Evolutionary conservation across 2,329 filamentous ascomycete species (phyloP).

Genomic region (Canariomyces notabilis): DNA sequence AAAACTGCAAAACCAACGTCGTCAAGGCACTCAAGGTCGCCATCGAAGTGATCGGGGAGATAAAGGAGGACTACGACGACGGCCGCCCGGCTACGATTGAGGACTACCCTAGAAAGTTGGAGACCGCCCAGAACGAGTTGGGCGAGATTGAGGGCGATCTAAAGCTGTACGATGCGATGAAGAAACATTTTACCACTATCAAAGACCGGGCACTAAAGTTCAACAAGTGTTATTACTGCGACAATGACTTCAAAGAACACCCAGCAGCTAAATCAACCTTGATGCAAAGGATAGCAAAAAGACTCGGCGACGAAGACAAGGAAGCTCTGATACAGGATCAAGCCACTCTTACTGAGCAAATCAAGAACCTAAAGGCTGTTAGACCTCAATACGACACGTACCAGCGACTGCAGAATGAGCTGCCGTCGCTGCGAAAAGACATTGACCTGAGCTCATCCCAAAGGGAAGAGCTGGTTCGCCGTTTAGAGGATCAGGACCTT

Average conservation of each 20-base stretch:
- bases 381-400: constrained; percentile 70
- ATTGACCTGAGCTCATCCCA: constrained; percentile 50
- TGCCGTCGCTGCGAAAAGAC: constrained; percentile 64
- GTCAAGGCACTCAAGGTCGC: too few relatives aligned
- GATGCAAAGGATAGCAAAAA: constrained; percentile 60
- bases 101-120: constrained; percentile 49
- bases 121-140: constrained; percentile 48
- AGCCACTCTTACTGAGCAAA: constrained; percentile 50
- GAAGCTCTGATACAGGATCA: constrained; percentile 50
- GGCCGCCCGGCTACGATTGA: constrained; percentile 44
- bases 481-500: constrained; percentile 64
- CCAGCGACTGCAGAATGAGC: constrained; percentile 62
- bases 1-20: constrained; percentile 60
- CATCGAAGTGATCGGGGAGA: constrained; percentile 41
- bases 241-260: constrained; percentile 60
- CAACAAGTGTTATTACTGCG: constrained; percentile 73
- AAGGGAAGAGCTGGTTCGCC: constrained; percentile 53
- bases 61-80: constrained; percentile 35
- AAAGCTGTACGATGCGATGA: constrained; percentile 62
- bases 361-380: constrained; percentile 57
- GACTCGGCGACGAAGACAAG: constrained; percentile 57
- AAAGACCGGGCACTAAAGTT: constrained; percentile 60
- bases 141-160: constrained; percentile 61
- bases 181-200: constrained; percentile 67
- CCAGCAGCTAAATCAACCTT: constrained; percentile 58